phyloP scores from a whole-genome alignment of 805 yeast species.

The Hanseniaspora mollemarum region DNA sequence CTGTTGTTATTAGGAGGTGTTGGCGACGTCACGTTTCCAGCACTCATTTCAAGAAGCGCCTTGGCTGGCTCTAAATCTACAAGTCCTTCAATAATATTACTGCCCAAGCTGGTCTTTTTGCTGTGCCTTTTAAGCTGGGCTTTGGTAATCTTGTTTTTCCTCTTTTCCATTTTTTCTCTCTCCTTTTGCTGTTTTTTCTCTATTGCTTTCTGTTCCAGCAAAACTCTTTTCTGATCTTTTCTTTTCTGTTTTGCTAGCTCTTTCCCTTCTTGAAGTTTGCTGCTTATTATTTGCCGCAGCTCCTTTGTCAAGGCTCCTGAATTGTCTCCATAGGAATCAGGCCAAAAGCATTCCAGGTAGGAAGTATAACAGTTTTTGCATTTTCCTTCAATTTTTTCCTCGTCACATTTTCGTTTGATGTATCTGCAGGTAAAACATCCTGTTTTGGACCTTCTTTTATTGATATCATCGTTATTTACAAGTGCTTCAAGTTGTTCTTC shows the following conservation, averaged over 20 bases:
- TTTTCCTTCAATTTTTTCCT: slow-evolving; percentile 17
- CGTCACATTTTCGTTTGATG: slow-evolving; percentile 22
- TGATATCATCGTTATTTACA: slow-evolving; percentile 11
- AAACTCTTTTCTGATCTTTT: slow-evolving; percentile 1
- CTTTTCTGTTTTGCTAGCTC: slow-evolving; percentile 2
- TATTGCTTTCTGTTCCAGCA: not conserved
- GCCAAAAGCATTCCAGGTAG: slow-evolving; percentile 21
- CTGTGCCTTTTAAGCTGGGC: not conserved
- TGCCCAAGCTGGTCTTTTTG: not conserved
- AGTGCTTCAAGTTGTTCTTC: not conserved
- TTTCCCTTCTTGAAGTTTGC: slow-evolving; percentile 16
- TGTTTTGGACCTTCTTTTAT: slow-evolving; percentile 17
- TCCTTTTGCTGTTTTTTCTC: slow-evolving; percentile 3
- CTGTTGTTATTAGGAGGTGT: not conserved
- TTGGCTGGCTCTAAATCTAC: slow-evolving; percentile 9
- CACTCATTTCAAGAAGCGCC: slow-evolving; percentile 10
- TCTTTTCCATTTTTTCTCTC: not conserved
- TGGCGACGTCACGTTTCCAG: not conserved
- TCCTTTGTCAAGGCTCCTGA: slow-evolving; percentile 19
- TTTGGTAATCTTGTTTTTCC: not conserved
- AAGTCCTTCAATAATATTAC: not conserved
- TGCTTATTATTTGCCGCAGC: slow-evolving; percentile 17
- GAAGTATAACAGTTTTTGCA: slow-evolving; percentile 19
- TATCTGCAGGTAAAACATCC: slow-evolving; percentile 22
- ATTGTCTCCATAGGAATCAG: slow-evolving; percentile 15